Base-by-base conservation (phyloP, 345 rosid genomes). In the Leavenworthia alabamica region DNA sequence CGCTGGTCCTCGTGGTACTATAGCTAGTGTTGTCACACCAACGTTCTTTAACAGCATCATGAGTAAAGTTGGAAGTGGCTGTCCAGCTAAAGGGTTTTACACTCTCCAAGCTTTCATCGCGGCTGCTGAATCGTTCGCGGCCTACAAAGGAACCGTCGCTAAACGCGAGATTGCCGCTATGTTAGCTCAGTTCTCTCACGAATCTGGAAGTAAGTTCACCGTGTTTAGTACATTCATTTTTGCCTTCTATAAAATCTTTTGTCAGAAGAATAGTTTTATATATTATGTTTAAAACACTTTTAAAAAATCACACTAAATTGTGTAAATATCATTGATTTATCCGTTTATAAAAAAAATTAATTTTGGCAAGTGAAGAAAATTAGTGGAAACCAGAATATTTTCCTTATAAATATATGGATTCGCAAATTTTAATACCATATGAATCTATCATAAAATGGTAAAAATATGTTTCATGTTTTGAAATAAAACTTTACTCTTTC, bases 151-250 rank as follows among this genome's bases (percentile, higher is more conserved):
- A 20, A 70, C 79, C 2, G 86, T 77, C 8, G 48, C 82, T 45
- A 78, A 57, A 49, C 84, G 84, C 11, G 84, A 80, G 53, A 67
- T 78, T 29, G 82, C 84, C 0, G 84, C 84, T 23, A 78, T 78
- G 51, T 71, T 80, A 37, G 85, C 82, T 43, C 82, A 78, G 35
- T 72, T 71, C 58, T 74, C 83, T 1, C 79, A 77, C 17, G 81
- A 74, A 28, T 74, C 83, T 46, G 80, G 76, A 79, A 67, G 84
- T 80, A 79, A 62, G 80, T 33, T 46, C 41, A 47, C 19, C 72
- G 75, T 3, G 1, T 69, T 17, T 11, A 50, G 15, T 14, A 33
- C 16, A 4, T 31, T 0, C 3, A n/a, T 16, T 16, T 13, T 7
- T 27, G n/a, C 12, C 19, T n/a, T 60, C 8, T 43, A 16, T 56